These are phyloP conservation scores for Hypoxylon rubiginosum DNA, from an alignment of 2,329 filamentous ascomycete species.

Conservation along the genomic window DNA sequence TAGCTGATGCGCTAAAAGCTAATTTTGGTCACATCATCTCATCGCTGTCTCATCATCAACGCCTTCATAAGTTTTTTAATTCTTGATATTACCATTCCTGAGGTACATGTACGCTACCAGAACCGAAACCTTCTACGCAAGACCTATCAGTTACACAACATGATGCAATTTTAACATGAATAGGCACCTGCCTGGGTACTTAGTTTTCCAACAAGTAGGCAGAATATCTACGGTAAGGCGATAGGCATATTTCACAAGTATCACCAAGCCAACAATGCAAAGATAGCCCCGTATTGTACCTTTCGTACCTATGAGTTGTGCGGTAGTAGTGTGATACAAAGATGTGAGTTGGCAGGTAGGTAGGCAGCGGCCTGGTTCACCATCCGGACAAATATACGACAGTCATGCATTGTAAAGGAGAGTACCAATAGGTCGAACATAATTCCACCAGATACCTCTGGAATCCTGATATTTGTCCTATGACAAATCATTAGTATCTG, in stretches of 20 bases:
- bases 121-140: neutral
- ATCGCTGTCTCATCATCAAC: neutral
- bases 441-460: neutral
- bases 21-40: conserved; percentile 1
- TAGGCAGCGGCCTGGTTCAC: neutral
- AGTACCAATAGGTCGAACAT: neutral
- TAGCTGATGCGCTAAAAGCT: conserved; percentile 6
- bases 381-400: neutral
- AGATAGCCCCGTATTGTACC: conserved; percentile 32
- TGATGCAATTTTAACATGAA: neutral
- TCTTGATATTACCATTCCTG: neutral
- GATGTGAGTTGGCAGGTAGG: conserved; percentile 12
- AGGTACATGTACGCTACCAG: neutral
- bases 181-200: too few species aligned
- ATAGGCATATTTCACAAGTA: neutral
- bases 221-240: neutral
- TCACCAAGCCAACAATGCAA: conserved; percentile 22
- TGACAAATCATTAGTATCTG: too few species aligned
- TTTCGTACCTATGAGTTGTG: conserved; percentile 9
- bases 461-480: too few species aligned
- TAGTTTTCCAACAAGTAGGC: too few species aligned
- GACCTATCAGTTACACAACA: neutral
- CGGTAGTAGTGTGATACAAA: conserved; percentile 2
- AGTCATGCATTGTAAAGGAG: neutral
- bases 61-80: neutral